phyloP scores from a whole-genome alignment of 1,139 yeast species.

The Yamadazyma kanchanaburiensis region DNA sequence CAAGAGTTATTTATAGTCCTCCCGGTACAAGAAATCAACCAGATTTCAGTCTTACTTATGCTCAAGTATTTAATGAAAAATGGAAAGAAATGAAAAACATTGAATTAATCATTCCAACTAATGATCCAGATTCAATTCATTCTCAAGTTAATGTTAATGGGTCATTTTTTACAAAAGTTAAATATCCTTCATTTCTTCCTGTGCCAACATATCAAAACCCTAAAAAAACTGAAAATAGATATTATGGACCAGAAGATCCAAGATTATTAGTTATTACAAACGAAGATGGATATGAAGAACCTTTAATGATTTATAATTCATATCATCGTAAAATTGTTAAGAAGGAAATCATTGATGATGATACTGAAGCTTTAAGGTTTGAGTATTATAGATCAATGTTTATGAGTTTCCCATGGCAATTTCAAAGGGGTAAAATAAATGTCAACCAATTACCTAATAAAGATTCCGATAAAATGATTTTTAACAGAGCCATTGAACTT shows the following conservation, averaged over 20 bases:
- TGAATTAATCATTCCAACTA: conserved; percentile 22
- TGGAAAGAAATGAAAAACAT: conserved; percentile 25
- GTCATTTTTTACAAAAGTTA: conserved; percentile 16
- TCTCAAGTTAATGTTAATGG: conserved; percentile 11
- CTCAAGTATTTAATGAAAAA: conserved; percentile 23
- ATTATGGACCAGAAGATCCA: conserved; percentile 45
- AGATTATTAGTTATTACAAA: conserved; percentile 31
- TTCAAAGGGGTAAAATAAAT: conserved; percentile 30
- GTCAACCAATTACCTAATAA: conserved; percentile 20
- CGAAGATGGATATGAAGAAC: conserved; percentile 32
- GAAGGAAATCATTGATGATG: conserved; percentile 14
- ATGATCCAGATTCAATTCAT: conserved; percentile 15
- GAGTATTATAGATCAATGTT: conserved; percentile 28
- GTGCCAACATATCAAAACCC: conserved; percentile 32
- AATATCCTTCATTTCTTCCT: conserved; percentile 30
- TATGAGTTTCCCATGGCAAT: conserved; percentile 32
- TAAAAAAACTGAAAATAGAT: conserved; percentile 17
- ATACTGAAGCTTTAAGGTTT: conserved; percentile 14
- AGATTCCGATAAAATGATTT: conserved; percentile 15
- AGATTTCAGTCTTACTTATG: conserved; percentile 22
- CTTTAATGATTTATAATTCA: conserved; percentile 32
- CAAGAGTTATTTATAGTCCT: conserved; percentile 25
- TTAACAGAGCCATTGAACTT: conserved; percentile 27
- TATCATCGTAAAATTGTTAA: conserved; percentile 22
- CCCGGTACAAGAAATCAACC: conserved; percentile 19